Evolutionary conservation across 1,284 basidiomycete genomes (phyloP), one percentile per base, ranked within the genome.

Genomic region (Trichosporon sp.): DNA sequence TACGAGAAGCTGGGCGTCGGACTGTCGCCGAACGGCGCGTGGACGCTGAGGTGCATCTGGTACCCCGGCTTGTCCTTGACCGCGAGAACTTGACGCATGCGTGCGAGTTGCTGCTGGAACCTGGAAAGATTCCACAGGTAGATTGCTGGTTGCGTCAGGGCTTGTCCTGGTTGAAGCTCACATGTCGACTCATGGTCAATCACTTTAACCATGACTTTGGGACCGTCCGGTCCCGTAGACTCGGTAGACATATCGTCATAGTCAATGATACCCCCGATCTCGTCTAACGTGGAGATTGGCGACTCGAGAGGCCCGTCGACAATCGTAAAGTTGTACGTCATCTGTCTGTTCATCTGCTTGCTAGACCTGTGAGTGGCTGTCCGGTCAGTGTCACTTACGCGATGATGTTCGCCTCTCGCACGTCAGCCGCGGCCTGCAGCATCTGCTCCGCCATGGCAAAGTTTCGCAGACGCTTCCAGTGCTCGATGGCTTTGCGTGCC

Each of bases 371-470:
- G 42, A 77, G 76, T 65, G 62, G 62, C 35, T 64, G 70, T 73
- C 68, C 67, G 8, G 27, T 70, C 47, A 64, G 32, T 25, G 29
- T 1, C 25, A 32, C 87, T 71, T 74, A 92, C 93, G 92, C 93
- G 75, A 96, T 91, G 47, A 96, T 87, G 79, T 98, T 98, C 9
- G 95, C 95, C 83, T 99, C 96, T 81, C 96, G 95, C 53, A 99
- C 85, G 65, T 91, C 82, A 0, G 95, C 90, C 4, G 96, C 95
- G 78, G 90, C 90, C 6, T 90, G 90, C 60, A 99, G 85, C 9
- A 96, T 88, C 62, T 89, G 85, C 83, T 98, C 95, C 0, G 95
- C 93, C 92, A 98, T 96, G 0, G 90, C 90, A 79, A 95, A 95
- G 8, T 90, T 87, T 34, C 91, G 87, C 81, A 94, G 89, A 0